A percentile compares a stretch with the other conserved stretches of the same genome.
Conservation (phyloP, 805 yeast species). For the Saturnispora zaruensis region DNA sequence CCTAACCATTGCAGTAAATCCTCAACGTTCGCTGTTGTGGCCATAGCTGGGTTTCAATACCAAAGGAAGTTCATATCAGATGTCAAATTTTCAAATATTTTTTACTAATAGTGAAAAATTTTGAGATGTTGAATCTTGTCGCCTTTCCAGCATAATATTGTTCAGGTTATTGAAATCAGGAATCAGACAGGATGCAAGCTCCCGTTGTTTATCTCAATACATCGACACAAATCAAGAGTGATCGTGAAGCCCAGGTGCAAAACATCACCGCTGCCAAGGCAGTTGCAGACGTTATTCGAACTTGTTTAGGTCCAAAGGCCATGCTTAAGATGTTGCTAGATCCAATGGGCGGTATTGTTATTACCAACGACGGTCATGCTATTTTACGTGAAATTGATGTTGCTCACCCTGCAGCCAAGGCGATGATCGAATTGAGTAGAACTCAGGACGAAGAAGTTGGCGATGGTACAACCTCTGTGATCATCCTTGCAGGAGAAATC, state of each 20-base stretch:
- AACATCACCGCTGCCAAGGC: conserved; percentile 99
- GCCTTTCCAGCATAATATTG: background rate
- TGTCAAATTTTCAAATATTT: background rate
- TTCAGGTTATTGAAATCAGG: background rate
- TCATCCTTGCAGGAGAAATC: conserved; percentile 94
- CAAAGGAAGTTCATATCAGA: background rate
- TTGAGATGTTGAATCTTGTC: background rate
- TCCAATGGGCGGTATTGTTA: conserved; percentile 93
- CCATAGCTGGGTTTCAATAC: conserved; percentile 17
- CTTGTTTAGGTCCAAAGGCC: conserved; percentile 98
- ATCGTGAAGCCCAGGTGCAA: conserved; percentile 94
- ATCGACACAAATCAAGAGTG: conserved; percentile 85
- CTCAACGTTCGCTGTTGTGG: conserved; percentile 24
- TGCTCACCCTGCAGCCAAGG: conserved; percentile 98
- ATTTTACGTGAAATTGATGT: conserved; percentile 94
- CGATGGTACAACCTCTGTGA: conserved; percentile 89
- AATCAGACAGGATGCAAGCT: conserved; percentile 50
- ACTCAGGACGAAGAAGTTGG: conserved; percentile 97
- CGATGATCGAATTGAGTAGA: conserved; percentile 93
- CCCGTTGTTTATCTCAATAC: conserved; percentile 84
- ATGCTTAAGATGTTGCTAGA: conserved; percentile 97
- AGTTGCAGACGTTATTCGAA: conserved; percentile 93
- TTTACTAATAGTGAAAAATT: conserved; percentile 2
- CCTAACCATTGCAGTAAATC: conserved; percentile 45
- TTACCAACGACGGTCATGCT: conserved; percentile 98